Evolutionary conservation across 129 eudicot genomes (phyloP), one percentile per base, ranked within the genome.

Genomic region (Glebionis coronaria): DNA sequence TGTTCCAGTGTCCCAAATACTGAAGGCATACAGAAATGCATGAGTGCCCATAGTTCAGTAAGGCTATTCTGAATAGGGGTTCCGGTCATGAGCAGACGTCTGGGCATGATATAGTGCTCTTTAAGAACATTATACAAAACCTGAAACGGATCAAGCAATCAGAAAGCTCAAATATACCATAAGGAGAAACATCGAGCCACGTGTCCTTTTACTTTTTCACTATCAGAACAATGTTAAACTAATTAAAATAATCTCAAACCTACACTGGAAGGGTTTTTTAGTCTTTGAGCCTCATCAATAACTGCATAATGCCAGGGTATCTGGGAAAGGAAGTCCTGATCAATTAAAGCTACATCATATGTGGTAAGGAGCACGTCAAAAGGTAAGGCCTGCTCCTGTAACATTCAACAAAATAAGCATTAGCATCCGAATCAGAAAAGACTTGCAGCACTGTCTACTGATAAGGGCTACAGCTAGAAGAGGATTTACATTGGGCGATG

Each of bases 281-380:
- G 95, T 73, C 98, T 81, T 69, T 93, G 98, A 19, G 98, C 98
- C 80, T 93, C 98, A 73, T 93, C 98, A 74, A 93, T 89, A 35
- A 93, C 70, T 54, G 85, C 75, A 82, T 86, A 88, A 75, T 81
- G 85, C 98, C 98, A 88, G 1, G 85, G 85, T 77, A 88, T 67
- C 53, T 93, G 98, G 50, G 88, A 84, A 58, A 93, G 98, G 27
- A 93, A 93, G 69, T 93, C 98, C 76, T 86, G 88, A 87, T 93
- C 98, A 38, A 88, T 73, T 76, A 93, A 73, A 9, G 89, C 95
- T 76, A 93, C 88, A 74, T 93, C 98, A 75, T 93, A 93, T 42
- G 98, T 93, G 16, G 98, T 93, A 83, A 93, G 82, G n/a, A 93
- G 83, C 73, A 88, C 90, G 79, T 93, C 98, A 71, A 93, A 93